phyloP scores from a whole-genome alignment of 805 yeast genomes.

The Tanozyma kutaoensis region DNA sequence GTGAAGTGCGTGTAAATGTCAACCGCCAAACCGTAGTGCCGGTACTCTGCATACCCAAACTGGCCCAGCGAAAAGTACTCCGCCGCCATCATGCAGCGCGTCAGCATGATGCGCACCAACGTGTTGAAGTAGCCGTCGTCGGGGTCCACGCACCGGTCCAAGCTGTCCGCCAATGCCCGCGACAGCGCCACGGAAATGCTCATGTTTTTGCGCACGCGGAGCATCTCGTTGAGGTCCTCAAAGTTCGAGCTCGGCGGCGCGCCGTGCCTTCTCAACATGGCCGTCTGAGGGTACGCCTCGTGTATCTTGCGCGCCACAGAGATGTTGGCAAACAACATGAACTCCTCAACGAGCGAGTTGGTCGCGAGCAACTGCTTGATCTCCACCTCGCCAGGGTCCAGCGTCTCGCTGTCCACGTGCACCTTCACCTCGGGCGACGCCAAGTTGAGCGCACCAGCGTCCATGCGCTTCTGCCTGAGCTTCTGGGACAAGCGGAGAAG shows the following conservation, averaged over 20 bases:
- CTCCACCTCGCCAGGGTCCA: conserved; percentile 94
- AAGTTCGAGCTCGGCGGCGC: conserved; percentile 95
- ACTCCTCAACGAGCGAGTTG: conserved; percentile 93
- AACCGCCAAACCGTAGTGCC: conserved; percentile 94
- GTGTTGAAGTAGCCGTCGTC: conserved; percentile 88
- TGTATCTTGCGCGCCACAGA: conserved; percentile 89
- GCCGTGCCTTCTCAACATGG: conserved; percentile 95
- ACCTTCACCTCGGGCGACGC: conserved; percentile 98
- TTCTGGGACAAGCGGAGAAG: conserved; percentile 69
- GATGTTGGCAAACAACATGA: conserved; percentile 94
- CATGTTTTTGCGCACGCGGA: conserved; percentile 62
- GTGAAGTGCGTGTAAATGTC: conserved; percentile 98
- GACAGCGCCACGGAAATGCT: conserved; percentile 72
- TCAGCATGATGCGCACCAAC: conserved; percentile 87
- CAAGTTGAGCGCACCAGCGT: conserved; percentile 90
- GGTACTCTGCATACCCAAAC: conserved; percentile 79
- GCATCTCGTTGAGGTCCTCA: conserved; percentile 79
- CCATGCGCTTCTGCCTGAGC: conserved; percentile 73
- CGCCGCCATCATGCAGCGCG: conserved; percentile 99
- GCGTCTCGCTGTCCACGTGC: conserved; percentile 91
- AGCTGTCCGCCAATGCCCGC: conserved; percentile 82
- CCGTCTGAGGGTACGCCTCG: conserved; percentile 93
- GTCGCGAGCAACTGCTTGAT: conserved; percentile 80
- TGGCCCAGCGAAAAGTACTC: conserved; percentile 92
- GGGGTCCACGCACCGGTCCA: conserved; percentile 77